Conservation (phyloP, 1,284 basidiomycete species). For the Ustilago cynodontis region DNA sequence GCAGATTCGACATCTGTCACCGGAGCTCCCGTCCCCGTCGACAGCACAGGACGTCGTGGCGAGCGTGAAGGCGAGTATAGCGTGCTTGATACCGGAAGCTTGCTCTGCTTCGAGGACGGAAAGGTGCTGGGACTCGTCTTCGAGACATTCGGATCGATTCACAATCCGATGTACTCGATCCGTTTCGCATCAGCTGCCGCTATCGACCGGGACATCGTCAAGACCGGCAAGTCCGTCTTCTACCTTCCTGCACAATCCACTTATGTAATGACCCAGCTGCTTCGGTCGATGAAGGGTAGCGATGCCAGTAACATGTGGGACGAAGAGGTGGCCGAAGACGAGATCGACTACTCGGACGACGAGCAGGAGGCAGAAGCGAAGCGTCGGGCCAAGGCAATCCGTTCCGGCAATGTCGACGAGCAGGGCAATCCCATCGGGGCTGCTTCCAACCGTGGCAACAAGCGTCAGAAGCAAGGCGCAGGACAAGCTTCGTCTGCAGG, state of each 20-base stretch:
- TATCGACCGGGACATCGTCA: constrained; percentile 58
- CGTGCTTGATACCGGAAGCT: constrained; percentile 90
- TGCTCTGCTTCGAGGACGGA: constrained; percentile 85
- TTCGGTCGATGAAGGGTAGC: constrained; percentile 79
- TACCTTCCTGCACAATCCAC: constrained; percentile 82
- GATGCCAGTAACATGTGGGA: constrained; percentile 93
- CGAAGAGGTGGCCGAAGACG: constrained; percentile 86
- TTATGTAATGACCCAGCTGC: constrained; percentile 80
- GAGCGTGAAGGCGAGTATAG: constrained; percentile 57
- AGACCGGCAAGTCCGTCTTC: constrained; percentile 73
- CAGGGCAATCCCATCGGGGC: constrained; percentile 36
- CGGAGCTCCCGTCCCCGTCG: constrained; percentile 28
- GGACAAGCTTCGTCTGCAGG: constrained; percentile 12
- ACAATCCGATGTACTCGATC: constrained; percentile 84
- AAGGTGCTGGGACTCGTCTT: constrained; percentile 86
- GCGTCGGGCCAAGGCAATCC: constrained; percentile 67
- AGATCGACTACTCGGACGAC: constrained; percentile 90
- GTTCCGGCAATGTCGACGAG: constrained; percentile 27
- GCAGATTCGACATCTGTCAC: constrained; percentile 1
- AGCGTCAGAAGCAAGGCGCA: constrained; percentile 38
- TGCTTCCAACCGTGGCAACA: constrained; percentile 22
- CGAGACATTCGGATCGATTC: constrained; percentile 90
- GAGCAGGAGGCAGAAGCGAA: constrained; percentile 82
- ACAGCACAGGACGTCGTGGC: constrained; percentile 51
- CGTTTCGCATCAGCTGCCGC: constrained; percentile 70